These are phyloP conservation scores for Pythium dissimile DNA, from an alignment of 352 stramenopile species.

Conservation along the genomic window DNA sequence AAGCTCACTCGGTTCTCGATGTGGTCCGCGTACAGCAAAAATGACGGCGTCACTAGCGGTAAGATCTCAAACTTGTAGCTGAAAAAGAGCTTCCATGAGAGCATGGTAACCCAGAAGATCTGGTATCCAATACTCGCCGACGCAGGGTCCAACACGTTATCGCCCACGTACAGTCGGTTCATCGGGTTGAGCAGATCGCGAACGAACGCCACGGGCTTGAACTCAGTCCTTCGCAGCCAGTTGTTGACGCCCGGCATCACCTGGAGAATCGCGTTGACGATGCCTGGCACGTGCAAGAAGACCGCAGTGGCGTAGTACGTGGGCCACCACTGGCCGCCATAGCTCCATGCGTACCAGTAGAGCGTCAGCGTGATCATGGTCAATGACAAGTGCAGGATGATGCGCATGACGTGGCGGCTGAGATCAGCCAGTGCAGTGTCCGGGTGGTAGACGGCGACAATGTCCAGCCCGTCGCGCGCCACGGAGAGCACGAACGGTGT, in stretches of 20 bases:
- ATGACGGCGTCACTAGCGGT: slow-evolving; percentile 92
- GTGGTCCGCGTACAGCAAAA: slow-evolving; percentile 97
- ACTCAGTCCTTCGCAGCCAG: slow-evolving; percentile 74
- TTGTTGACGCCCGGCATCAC: slow-evolving; percentile 75
- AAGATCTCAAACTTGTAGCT: slow-evolving; percentile 98
- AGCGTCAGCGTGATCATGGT: slow-evolving; percentile 61
- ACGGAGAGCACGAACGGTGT: slow-evolving; percentile 88
- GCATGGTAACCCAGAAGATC: slow-evolving; percentile 93
- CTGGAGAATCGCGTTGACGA: slow-evolving; percentile 76
- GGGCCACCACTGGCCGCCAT: slow-evolving; percentile 52
- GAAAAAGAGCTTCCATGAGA: slow-evolving; percentile 97
- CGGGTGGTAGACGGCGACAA: slow-evolving; percentile 74
- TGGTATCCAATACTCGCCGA: slow-evolving; percentile 90
- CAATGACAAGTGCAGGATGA: slow-evolving; percentile 68
- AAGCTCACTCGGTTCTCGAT: slow-evolving; percentile 84
- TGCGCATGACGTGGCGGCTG: slow-evolving; percentile 84
- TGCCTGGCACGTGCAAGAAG: slow-evolving; percentile 61
- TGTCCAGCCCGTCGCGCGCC: slow-evolving; percentile 91
- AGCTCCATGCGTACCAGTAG: slow-evolving; percentile 82
- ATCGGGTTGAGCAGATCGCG: slow-evolving; percentile 91
- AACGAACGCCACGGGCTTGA: slow-evolving; percentile 55
- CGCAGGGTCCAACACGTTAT: slow-evolving; percentile 95
- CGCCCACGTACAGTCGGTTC: slow-evolving; percentile 96
- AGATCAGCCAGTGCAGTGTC: slow-evolving; percentile 47
- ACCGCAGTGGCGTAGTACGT: slow-evolving; percentile 55